These are phyloP conservation scores for Lyophyllum decastes DNA, from an alignment of 768 basidiomycete genomes.

Conservation along the genomic window DNA sequence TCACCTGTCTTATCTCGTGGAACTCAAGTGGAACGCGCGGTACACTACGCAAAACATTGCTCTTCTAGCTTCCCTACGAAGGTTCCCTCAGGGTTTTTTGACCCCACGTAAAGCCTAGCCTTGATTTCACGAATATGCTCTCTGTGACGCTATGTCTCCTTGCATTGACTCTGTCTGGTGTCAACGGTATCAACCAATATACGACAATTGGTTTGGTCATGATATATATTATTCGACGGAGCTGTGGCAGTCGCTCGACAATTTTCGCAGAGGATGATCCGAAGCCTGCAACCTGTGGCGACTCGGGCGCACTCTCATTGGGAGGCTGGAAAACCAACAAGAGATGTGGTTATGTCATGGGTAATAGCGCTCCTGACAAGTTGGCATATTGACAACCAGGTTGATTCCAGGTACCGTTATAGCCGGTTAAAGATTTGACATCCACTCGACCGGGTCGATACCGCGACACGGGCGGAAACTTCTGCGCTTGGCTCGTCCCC, in stretches of 20 bases:
- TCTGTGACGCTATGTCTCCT: neutral
- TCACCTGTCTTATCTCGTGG: too few species aligned
- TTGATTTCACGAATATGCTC: neutral
- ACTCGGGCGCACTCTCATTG: slow-evolving; percentile 21
- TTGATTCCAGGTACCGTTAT: slow-evolving; percentile 17
- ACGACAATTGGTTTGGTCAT: slow-evolving; percentile 5
- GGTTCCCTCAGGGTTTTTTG: too few species aligned
- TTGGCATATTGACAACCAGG: too few species aligned
- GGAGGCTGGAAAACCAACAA: slow-evolving; percentile 30
- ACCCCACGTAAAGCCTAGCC: too few species aligned
- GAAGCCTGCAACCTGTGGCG: slow-evolving; percentile 25
- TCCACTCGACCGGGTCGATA: slow-evolving; percentile 26
- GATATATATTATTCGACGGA: neutral
- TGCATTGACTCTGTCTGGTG: neutral
- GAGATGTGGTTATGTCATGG: slow-evolving; percentile 27
- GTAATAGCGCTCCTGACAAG: too few species aligned
- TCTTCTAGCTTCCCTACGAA: too few species aligned
- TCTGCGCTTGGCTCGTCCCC: slow-evolving; percentile 25
- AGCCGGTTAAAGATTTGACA: slow-evolving; percentile 25
- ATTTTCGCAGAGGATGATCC: slow-evolving; percentile 21
- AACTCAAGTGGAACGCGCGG: too few species aligned
- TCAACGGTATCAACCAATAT: slow-evolving; percentile 13
- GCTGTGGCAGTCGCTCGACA: neutral
- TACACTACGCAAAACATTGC: too few species aligned
- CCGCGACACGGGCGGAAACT: slow-evolving; percentile 24